Percentiles rank a stretch among this genome's conserved stretches.
Conservation (phyloP, 2,329 filamentous ascomycete genomes). For the Penicillium sp. region DNA sequence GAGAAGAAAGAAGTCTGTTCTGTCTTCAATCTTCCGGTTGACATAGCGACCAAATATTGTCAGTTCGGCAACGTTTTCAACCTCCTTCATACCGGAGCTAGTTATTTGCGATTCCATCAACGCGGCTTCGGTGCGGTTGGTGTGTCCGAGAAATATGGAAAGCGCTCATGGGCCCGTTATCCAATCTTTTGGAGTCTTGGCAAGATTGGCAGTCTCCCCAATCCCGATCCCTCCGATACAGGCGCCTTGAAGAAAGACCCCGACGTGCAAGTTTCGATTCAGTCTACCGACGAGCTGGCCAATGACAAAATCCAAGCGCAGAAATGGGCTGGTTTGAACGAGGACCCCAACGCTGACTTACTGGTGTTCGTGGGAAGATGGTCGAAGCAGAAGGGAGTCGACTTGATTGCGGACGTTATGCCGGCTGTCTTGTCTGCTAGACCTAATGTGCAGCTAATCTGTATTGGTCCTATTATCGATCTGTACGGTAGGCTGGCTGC, state of each 20-base stretch:
- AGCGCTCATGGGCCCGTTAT: constrained; percentile 63
- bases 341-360: constrained; percentile 61
- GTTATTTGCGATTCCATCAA: constrained; percentile 64
- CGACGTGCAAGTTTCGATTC: constrained; percentile 55
- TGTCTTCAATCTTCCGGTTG: constrained; percentile 57
- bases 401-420: constrained; percentile 66
- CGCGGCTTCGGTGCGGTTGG: constrained; percentile 67
- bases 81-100: constrained; percentile 62
- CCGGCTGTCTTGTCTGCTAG: constrained; percentile 60
- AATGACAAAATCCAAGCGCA: constrained; percentile 60
- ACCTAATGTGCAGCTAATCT: constrained; percentile 60
- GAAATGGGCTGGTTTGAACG: constrained; percentile 63
- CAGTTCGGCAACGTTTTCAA: constrained; percentile 70
- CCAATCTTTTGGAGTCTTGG: constrained; percentile 68
- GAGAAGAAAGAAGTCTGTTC: constrained; percentile 62
- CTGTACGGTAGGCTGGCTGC: constrained; percentile 67
- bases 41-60: constrained; percentile 2
- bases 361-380: constrained; percentile 68
- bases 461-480: constrained; percentile 65
- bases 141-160: constrained; percentile 66
- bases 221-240: constrained; percentile 64
- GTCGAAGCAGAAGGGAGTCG: constrained; percentile 67
- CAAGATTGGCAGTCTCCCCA: constrained; percentile 61
- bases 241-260: constrained; percentile 57
- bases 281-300: constrained; percentile 57